Evolutionary conservation across 768 basidiomycete genomes (phyloP).

Genomic region (Tulasnella sp.): DNA sequence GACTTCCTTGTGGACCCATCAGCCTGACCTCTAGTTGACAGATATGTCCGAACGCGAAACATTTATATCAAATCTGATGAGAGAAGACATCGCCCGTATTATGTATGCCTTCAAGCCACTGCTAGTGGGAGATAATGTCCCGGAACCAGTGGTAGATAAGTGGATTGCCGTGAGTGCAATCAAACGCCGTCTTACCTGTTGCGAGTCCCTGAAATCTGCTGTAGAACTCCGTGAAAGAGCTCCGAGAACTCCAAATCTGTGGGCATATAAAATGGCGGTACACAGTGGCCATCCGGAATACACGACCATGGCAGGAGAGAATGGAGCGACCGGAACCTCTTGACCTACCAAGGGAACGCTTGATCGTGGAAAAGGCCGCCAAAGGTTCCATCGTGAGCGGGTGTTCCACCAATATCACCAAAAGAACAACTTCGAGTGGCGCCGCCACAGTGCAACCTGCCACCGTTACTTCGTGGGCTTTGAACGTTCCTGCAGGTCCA

Average conservation of each 20-base stretch:
- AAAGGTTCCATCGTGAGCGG: not conserved
- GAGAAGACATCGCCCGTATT: slow-evolving; percentile 2
- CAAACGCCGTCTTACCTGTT: not conserved
- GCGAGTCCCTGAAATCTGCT: not conserved
- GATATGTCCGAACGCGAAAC: slow-evolving; percentile 8
- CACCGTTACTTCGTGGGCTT: not conserved
- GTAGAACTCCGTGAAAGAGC: not conserved
- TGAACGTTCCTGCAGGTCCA: not conserved
- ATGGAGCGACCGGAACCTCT: slow-evolving; percentile 15
- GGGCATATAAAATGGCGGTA: slow-evolving; percentile 21
- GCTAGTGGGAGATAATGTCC: slow-evolving; percentile 9
- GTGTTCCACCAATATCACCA: not conserved
- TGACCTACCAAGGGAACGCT: not conserved
- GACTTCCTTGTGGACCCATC: not conserved
- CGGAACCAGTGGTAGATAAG: not conserved
- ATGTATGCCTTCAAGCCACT: slow-evolving; percentile 21
- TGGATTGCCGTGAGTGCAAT: not conserved
- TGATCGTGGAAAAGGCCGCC: not conserved
- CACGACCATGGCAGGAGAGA: slow-evolving; percentile 19
- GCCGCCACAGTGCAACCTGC: not conserved
- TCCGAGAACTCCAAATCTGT: slow-evolving; percentile 12
- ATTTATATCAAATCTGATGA: slow-evolving; percentile 4
- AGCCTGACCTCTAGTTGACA: not conserved
- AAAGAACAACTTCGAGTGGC: not conserved
- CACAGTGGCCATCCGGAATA: slow-evolving; percentile 12